phyloP scores from a whole-genome alignment of 2,329 filamentous ascomycete genomes.

The Aureobasidium namibiae region DNA sequence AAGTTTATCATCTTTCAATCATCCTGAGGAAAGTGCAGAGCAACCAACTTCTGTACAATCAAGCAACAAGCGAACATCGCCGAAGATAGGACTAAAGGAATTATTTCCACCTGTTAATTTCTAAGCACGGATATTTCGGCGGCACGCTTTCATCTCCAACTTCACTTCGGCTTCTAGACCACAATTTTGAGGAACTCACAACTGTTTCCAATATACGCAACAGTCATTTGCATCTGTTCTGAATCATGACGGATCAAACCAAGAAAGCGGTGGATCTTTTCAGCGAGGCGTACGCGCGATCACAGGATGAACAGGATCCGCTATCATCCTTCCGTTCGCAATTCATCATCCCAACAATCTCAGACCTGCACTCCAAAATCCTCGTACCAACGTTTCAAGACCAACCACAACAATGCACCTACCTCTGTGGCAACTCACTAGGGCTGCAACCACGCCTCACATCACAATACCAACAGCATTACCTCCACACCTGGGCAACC shows the following conservation, averaged over 20 bases:
- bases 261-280: constrained; percentile 10
- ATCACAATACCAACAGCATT: constrained; percentile 57
- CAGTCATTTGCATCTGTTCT: no score
- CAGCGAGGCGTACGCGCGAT: constrained; percentile 9
- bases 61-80: background rate
- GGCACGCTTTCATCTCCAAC: background rate
- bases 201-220: background rate
- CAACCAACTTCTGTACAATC: background rate
- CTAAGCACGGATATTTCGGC: background rate
- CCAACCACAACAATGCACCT: constrained; percentile 47
- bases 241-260: background rate
- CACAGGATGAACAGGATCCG: constrained; percentile 30
- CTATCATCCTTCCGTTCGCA: constrained; percentile 47
- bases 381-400: constrained; percentile 16
- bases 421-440: constrained; percentile 85
- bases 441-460: constrained; percentile 71
- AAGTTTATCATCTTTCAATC: background rate
- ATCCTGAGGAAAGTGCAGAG: background rate
- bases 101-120: background rate
- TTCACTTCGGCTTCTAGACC: background rate
- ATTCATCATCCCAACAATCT: constrained; percentile 70
- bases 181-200: background rate
- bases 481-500: constrained; percentile 75
- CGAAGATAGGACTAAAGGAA: background rate
- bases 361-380: constrained; percentile 54